These are phyloP conservation scores for Trametes sanguinea DNA, from an alignment of 768 basidiomycete species.

Conservation along the genomic window DNA sequence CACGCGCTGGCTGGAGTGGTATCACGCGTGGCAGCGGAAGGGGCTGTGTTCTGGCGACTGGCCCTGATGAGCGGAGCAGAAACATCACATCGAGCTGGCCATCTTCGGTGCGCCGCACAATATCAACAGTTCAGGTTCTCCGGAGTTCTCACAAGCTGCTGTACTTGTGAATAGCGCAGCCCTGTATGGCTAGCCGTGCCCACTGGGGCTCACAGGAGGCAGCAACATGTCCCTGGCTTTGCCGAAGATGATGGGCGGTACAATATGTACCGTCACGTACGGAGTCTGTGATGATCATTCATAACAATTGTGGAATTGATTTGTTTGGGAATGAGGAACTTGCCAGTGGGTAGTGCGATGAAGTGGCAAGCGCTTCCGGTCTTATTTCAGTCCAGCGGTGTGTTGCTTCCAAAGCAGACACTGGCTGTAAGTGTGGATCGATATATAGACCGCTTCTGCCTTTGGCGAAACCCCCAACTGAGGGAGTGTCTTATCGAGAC, in stretches of 20 bases:
- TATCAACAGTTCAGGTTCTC: background rate
- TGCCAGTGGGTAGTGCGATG: background rate
- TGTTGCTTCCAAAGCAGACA: no score
- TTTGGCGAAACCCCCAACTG: background rate
- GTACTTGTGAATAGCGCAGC: no score
- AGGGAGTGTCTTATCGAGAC: background rate
- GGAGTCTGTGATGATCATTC: background rate
- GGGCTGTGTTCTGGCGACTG: constrained; percentile 7
- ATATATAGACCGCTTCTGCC: no score
- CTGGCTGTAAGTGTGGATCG: no score
- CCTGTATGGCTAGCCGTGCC: no score
- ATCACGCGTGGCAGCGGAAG: background rate
- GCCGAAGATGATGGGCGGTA: no score
- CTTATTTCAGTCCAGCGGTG: no score
- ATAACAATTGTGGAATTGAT: background rate
- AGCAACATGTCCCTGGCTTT: no score
- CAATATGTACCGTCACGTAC: no score
- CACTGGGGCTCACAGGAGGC: no score
- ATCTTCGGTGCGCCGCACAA: background rate
- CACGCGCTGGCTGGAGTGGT: constrained; percentile 1
- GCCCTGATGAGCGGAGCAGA: background rate
- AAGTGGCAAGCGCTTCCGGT: no score
- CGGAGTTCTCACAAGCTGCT: no score
- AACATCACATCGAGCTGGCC: background rate
- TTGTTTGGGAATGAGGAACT: background rate